Base-by-base conservation (phyloP, 1,284 basidiomycete genomes). In the Farysia itapuensis region DNA sequence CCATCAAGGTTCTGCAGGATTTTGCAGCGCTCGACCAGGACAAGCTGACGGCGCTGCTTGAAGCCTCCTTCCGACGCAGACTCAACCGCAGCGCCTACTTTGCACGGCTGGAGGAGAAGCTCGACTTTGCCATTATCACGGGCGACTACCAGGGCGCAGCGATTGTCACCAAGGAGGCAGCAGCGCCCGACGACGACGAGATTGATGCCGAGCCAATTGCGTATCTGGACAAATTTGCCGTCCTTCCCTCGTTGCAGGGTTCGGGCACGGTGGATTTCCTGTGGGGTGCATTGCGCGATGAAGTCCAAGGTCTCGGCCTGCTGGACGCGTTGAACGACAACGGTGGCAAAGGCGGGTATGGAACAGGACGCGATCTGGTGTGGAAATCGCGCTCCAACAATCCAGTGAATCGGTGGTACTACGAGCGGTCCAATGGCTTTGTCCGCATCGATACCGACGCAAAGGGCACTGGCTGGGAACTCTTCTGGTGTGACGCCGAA, bases 401-500 rank as follows among this genome's bases (percentile, higher is more conserved):
- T 77, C 92, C 92, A 0, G 86, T 98, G 43, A 99, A 99, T 79
- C 94, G 93, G 78, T 99, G 95, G 95, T 99, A 99, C 79, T 96
- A 91, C 69, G 95, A 99, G 77, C 85, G 95, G 25, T 88, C 86
- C 72, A 89, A 88, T 34, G 95, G 95, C 8, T 94, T 96, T 78
- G 66, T 92, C 26, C 83, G 88, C 42, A 83, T 90, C 79, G 70
- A 72, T 4, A 71, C 70, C 7, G 54, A 65, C 35, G 43, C 40
- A 16, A 50, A 50, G 20, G 47, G 44, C 16, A 48, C 47, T 2
- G 54, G 40, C 24, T 97, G 90, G 92, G 86, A 88, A 45, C 79
- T 99, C 68, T 99, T 99, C 79, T 99, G 95, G 95, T 96, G 92
- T 77, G 94, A 97, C 78, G 91, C 88, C 1, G 95, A 99, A 80